Evolutionary conservation across 1,284 basidiomycete species (phyloP), one percentile per base, ranked within the genome.

Genomic region (Malassezia brasiliensis): DNA sequence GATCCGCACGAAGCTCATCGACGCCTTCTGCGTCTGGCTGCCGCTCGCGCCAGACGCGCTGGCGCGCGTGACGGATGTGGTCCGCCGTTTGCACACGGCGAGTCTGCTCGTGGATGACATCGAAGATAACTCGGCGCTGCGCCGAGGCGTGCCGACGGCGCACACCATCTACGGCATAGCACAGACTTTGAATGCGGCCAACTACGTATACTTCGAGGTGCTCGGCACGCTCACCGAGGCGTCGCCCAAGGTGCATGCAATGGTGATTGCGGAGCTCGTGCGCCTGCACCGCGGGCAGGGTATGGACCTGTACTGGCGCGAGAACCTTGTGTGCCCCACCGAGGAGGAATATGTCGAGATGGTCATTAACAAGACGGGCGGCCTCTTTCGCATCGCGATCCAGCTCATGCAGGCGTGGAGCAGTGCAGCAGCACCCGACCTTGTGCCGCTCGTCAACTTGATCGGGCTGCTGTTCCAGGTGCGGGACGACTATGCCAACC

Each of bases 341-440:
- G 93, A 98, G 76, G 86, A 89, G 54, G 88, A 96, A 67, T 98
- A 98, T 65, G 81, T 98, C 42, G 79, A 82, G 25, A 98, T 98
- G 93, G 91, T 96, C 35, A 88, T 91, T 75, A 88, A 94, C 93
- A 93, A 99, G 76, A 98, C 93, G 0, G 93, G 94, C 0, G 91
- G 93, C 1, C 79, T 98, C 11, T 86, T 98, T 65, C 80, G 93
- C 12, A 84, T 98, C 47, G 90, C 88, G 0, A 82, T 96, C 73
- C 96, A 91, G 75, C 81, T 98, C 32, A 93, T 99, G 89, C 90
- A 91, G 14, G 37, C 20, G 25, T 58, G 3, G 60, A 61, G 20
- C 28, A 14, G 11, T 6, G 7, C n/a, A 48, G 37, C 20, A 1
- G 20, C n/a, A 6, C 31, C 51, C 20, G 60, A 63, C 15, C 41